Base-by-base conservation (phyloP, 495 filamentous ascomycete genomes). In the Parathielavia hyrcaniae region DNA sequence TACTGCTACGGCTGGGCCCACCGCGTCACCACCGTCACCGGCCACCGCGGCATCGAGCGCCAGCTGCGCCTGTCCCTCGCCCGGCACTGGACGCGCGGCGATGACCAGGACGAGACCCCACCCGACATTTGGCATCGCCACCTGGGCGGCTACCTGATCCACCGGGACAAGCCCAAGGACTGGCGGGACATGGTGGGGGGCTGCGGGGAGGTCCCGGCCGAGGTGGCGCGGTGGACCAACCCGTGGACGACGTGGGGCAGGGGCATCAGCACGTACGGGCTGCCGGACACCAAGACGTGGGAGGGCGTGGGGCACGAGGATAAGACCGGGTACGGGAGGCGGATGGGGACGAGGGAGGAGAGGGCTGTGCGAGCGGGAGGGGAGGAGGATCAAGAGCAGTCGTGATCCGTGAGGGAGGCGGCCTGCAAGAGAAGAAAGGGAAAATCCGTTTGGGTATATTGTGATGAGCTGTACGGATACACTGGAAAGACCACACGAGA, bases 231-330 rank as follows among this genome's bases (percentile, higher is more conserved):
- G 3, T 71, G 69, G 69, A 67, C 69, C n/a, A 57, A 59, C 4
- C 65, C 67, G 0, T 71, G 67, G 67, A 69, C 63, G 23, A 71
- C 69, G 0, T 71, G 69, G 69, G 69, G 69, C 0, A 26, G 69
- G 6, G 69, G 69, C 6, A 70, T 71, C 38, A 68, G 66, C 35
- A 66, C 65, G 0, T 67, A 68, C 32, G 69, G 69, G 5, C 34
- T 71, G 44, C 69, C 69, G 14, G 69, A 71, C 35, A 68, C 69
- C 0, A 71, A 68, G 57, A 68, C 67, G 22, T 71, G 69, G 69
- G 65, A 66, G 23, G 69, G 69, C 0, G 61, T 71, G 13, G 69
- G 69, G 20, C 69, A 71, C 30, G 63, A 56, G 20, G 69, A 71
- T 6, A 66, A 66, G 53, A 50, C 55, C 50, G 48, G 56, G 11